Percentiles rank a stretch among this genome's conserved stretches.
phyloP scores from a whole-genome alignment of 2,329 filamentous ascomycete species.

The Exophiala sp. region DNA sequence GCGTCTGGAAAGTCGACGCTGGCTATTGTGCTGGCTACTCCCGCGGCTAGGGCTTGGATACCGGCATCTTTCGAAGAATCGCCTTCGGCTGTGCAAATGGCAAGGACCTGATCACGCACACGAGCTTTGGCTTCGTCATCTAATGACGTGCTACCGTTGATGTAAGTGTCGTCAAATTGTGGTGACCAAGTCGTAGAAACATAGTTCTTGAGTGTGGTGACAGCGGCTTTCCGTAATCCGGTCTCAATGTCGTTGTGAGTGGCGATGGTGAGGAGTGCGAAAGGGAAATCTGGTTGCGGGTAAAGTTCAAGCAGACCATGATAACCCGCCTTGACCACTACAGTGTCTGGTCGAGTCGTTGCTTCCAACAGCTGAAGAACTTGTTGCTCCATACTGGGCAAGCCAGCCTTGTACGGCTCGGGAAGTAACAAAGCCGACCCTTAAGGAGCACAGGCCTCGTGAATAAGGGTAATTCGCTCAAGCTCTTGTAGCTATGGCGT shows the following conservation, averaged over 20 bases:
- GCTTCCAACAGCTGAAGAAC: slow-evolving; percentile 82
- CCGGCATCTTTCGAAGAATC: slow-evolving; percentile 20
- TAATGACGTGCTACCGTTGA: slow-evolving; percentile 63
- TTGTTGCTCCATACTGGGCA: slow-evolving; percentile 74
- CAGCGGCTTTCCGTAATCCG: slow-evolving; percentile 75
- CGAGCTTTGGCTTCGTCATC: slow-evolving; percentile 69
- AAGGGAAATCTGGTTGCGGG: slow-evolving; percentile 66
- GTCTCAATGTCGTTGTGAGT: slow-evolving; percentile 69
- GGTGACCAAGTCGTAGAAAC: slow-evolving; percentile 81
- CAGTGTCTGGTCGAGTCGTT: slow-evolving; percentile 69
- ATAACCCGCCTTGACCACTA: slow-evolving; percentile 72
- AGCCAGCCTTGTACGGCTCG: slow-evolving; percentile 14
- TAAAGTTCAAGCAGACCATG: slow-evolving; percentile 71
- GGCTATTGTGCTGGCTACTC: slow-evolving; percentile 89
- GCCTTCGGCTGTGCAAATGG: slow-evolving; percentile 68
- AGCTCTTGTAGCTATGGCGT: not conserved
- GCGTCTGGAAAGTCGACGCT: slow-evolving; percentile 88
- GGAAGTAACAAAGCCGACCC: slow-evolving; percentile 3
- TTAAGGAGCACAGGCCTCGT: slow-evolving; percentile 3
- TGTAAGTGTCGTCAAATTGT: slow-evolving; percentile 63
- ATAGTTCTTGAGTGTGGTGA: slow-evolving; percentile 76
- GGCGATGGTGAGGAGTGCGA: slow-evolving; percentile 76
- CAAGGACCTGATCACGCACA: slow-evolving; percentile 70
- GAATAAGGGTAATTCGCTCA: not conserved
- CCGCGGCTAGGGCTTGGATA: slow-evolving; percentile 58